phyloP scores from a whole-genome alignment of 768 basidiomycete genomes.

The Coprinopsis strossmayeri region DNA sequence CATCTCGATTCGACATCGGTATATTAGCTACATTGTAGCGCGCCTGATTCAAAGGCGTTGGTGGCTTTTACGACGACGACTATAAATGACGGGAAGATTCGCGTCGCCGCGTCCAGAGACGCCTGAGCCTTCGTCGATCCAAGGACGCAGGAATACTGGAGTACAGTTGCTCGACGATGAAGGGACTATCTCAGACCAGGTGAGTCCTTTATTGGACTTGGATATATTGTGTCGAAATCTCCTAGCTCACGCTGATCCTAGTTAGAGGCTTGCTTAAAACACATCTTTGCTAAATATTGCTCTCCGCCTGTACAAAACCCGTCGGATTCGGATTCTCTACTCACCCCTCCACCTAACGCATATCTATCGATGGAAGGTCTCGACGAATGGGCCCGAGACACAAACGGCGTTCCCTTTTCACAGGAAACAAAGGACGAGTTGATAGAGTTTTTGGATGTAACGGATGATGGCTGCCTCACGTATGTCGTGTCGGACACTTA shows the following conservation, averaged over 20 bases:
- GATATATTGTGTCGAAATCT: background rate
- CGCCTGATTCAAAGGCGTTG: background rate
- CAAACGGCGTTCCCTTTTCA: conserved; percentile 77
- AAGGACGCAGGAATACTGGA: conserved; percentile 49
- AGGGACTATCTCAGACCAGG: conserved; percentile 61
- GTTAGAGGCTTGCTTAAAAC: conserved; percentile 65
- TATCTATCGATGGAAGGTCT: conserved; percentile 54
- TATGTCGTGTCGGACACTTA: conserved; percentile 27
- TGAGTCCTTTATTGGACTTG: conserved; percentile 19
- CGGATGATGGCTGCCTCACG: conserved; percentile 67
- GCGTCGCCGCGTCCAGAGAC: conserved; percentile 44
- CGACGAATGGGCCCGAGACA: conserved; percentile 73
- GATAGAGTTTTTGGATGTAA: conserved; percentile 68
- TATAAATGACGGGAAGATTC: background rate
- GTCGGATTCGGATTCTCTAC: conserved; percentile 20
- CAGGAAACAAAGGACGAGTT: conserved; percentile 75
- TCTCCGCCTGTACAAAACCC: conserved; percentile 29
- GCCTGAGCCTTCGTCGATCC: conserved; percentile 54
- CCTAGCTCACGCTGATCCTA: conserved; percentile 17
- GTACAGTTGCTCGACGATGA: conserved; percentile 65
- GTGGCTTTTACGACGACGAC: background rate
- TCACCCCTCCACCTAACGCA: conserved; percentile 47
- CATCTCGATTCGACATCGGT: background rate
- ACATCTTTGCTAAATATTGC: conserved; percentile 79
- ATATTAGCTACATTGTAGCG: background rate